Evolutionary conservation across 2,329 filamentous ascomycete species (phyloP).

Genomic region (Ophiostoma montium): DNA sequence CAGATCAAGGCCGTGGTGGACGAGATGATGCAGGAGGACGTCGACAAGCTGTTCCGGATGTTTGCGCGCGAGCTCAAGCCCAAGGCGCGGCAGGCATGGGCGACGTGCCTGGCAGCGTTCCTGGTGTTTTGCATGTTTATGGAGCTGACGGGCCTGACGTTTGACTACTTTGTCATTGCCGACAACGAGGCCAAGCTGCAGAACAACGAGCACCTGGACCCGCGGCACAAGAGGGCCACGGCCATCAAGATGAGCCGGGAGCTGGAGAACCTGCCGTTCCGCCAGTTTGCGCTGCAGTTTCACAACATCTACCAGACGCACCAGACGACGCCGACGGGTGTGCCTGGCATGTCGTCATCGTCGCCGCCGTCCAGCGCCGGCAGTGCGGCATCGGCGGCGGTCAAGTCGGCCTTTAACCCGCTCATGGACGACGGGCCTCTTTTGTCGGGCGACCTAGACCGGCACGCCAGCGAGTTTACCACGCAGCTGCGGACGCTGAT

Average conservation of each 20-base stretch:
- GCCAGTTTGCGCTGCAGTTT: slow-evolving; percentile 46
- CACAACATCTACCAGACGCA: slow-evolving; percentile 47
- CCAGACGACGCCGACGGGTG: slow-evolving; percentile 26
- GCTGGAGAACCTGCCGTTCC: slow-evolving; percentile 45
- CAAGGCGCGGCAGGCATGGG: slow-evolving; percentile 39
- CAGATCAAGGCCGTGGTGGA: slow-evolving; percentile 44
- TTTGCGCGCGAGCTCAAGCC: slow-evolving; percentile 41
- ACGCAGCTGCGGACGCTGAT: slow-evolving; percentile 28
- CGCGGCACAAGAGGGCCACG: slow-evolving; percentile 19
- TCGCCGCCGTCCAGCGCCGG: neutral
- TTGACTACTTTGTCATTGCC: slow-evolving; percentile 36
- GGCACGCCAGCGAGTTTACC: slow-evolving; percentile 31
- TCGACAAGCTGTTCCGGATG: slow-evolving; percentile 35
- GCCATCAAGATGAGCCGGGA: slow-evolving; percentile 34
- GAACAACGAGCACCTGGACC: slow-evolving; percentile 21
- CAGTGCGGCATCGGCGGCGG: neutral
- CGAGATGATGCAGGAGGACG: slow-evolving; percentile 37
- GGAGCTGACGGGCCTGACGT: slow-evolving; percentile 39
- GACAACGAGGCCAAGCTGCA: slow-evolving; percentile 35
- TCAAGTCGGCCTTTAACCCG: slow-evolving; percentile 35
- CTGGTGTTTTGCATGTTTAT: slow-evolving; percentile 44
- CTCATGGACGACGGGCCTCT: slow-evolving; percentile 31
- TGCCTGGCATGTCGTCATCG: slow-evolving; percentile 23
- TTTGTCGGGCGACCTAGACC: slow-evolving; percentile 31
- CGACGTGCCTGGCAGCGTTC: slow-evolving; percentile 41